Percentiles rank a stretch among this genome's conserved stretches.
phyloP scores from a whole-genome alignment of 192 early-diverging fungal genomes.

The Linnemannia exigua region DNA sequence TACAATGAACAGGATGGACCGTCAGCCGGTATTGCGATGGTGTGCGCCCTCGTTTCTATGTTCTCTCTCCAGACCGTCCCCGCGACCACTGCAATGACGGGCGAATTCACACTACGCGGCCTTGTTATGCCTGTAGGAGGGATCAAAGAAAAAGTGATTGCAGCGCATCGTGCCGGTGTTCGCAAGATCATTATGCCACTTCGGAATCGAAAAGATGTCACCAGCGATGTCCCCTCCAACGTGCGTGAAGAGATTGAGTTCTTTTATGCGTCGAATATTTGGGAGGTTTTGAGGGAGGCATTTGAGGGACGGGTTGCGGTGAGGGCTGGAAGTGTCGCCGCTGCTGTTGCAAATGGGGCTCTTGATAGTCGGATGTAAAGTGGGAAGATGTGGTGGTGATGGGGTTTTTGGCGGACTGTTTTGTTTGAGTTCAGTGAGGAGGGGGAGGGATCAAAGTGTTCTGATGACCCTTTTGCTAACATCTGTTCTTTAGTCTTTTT shows the following conservation, averaged over 20 bases:
- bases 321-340: neutral
- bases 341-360: neutral
- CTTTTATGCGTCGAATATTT: slow-evolving; percentile 71
- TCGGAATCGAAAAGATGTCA: slow-evolving; percentile 76
- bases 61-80: slow-evolving; percentile 67
- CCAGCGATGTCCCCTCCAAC: slow-evolving; percentile 73
- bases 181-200: slow-evolving; percentile 75
- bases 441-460: too few relatives aligned
- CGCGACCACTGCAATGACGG: slow-evolving; percentile 79
- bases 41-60: slow-evolving; percentile 83
- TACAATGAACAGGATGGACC: slow-evolving; percentile 71
- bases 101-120: slow-evolving; percentile 86
- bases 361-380: slow-evolving; percentile 36
- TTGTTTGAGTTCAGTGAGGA: neutral
- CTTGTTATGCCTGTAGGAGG: slow-evolving; percentile 86
- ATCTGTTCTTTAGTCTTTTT: too few relatives aligned
- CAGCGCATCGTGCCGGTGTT: slow-evolving; percentile 82
- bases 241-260: slow-evolving; percentile 75
- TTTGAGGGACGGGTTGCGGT: slow-evolving; percentile 49
- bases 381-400: neutral
- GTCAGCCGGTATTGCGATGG: slow-evolving; percentile 74
- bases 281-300: slow-evolving; percentile 72
- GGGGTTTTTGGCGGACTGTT: too few relatives aligned
- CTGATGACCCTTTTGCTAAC: too few relatives aligned
- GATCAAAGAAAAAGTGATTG: slow-evolving; percentile 87